Evolutionary conservation across 495 filamentous ascomycete species (phyloP).

Genomic region (Penicillium flavigenum): DNA sequence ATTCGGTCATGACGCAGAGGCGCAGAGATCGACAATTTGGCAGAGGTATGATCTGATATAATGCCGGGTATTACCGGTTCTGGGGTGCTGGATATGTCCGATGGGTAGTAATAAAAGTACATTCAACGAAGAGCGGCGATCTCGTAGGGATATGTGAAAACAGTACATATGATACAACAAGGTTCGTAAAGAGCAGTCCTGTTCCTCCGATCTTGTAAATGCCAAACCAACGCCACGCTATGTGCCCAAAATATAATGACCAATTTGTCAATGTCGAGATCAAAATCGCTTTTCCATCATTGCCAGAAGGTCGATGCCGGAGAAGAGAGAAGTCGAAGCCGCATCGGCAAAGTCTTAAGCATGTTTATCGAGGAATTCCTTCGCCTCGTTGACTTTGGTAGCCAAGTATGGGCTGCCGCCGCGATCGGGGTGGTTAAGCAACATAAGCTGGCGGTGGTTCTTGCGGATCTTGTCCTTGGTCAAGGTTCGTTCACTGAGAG

Average conservation of each 20-base stretch:
- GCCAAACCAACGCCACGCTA: conserved; percentile 49
- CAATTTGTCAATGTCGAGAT: conserved; percentile 11
- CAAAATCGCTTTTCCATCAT: conserved; percentile 3
- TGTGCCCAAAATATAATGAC: conserved; percentile 36
- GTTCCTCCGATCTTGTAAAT: conserved; percentile 30
- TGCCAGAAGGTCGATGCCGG: neutral
- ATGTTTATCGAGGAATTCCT: conserved; percentile 89
- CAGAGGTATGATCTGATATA: neutral
- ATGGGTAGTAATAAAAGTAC: conserved; percentile 23
- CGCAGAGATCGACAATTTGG: conserved; percentile 18
- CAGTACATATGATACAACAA: conserved; percentile 29
- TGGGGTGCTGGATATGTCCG: neutral
- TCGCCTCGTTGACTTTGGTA: conserved; percentile 97
- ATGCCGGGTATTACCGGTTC: neutral
- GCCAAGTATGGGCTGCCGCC: conserved; percentile 95
- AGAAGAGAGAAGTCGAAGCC: neutral
- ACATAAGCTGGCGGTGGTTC: conserved; percentile 94
- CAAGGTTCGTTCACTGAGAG: conserved; percentile 70
- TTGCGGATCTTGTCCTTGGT: conserved; percentile 93
- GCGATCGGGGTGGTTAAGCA: conserved; percentile 96
- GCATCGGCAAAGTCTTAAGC: conserved; percentile 15
- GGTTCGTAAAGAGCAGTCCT: conserved; percentile 9
- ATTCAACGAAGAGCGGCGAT: conserved; percentile 46
- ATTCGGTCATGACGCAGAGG: neutral
- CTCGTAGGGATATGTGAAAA: conserved; percentile 40